Conservation (phyloP, 805 yeast species). For the Sporopachydermia quercuum region DNA sequence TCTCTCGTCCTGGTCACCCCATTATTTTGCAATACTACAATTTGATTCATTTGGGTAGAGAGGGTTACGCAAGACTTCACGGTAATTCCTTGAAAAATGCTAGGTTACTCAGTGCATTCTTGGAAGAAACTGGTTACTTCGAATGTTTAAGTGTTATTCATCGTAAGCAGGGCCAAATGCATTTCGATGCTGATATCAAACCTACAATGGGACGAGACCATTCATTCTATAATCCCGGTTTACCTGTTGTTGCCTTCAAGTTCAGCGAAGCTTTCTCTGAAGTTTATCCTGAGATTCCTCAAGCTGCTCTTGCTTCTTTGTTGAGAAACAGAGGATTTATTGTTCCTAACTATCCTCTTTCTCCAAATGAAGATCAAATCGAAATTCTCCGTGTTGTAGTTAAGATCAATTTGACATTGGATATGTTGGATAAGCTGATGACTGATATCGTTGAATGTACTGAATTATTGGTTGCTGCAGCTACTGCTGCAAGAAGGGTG, state of each 20-base stretch:
- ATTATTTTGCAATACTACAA: slow-evolving; percentile 80
- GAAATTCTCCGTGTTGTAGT: slow-evolving; percentile 82
- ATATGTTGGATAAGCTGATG: slow-evolving; percentile 48
- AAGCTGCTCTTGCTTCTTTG: slow-evolving; percentile 54
- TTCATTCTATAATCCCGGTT: slow-evolving; percentile 48
- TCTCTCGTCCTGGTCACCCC: slow-evolving; percentile 87
- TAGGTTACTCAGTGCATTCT: slow-evolving; percentile 40
- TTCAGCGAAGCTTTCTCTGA: slow-evolving; percentile 42
- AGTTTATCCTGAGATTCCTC: slow-evolving; percentile 70
- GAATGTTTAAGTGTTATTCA: slow-evolving; percentile 71
- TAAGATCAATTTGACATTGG: slow-evolving; percentile 50
- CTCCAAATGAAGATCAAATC: slow-evolving; percentile 35
- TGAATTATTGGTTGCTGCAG: slow-evolving; percentile 30
- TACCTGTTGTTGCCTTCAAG: slow-evolving; percentile 83
- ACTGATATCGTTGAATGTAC: slow-evolving; percentile 38
- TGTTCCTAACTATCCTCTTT: slow-evolving; percentile 78
- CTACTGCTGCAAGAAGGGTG: slow-evolving; percentile 21
- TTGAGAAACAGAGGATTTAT: slow-evolving; percentile 75
- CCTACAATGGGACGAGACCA: slow-evolving; percentile 16
- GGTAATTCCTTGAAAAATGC: slow-evolving; percentile 56
- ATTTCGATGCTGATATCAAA: slow-evolving; percentile 11
- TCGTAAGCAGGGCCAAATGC: slow-evolving; percentile 30
- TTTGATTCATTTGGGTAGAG: slow-evolving; percentile 52
- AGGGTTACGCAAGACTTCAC: slow-evolving; percentile 57
- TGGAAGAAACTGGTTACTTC: slow-evolving; percentile 52